Evolutionary conservation across 331 rosid genomes (phyloP), one percentile per base, ranked within the genome.

Genomic region (Pyracantha coccinea): DNA sequence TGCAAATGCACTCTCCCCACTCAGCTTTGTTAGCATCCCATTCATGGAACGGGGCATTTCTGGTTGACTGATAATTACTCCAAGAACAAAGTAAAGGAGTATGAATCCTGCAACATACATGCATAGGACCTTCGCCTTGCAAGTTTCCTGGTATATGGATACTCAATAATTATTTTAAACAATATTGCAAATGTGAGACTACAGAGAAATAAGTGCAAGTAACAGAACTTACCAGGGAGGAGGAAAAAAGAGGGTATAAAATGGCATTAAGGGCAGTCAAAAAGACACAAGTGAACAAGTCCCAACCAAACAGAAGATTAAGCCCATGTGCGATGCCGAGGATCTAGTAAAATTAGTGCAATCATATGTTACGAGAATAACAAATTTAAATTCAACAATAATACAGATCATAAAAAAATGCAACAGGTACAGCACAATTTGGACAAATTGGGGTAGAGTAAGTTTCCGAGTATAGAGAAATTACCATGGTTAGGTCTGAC

Each of bases 221-320:
- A 57, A 65, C 20, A 61, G 69, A 63, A 75, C 90, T 86, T 89
- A 94, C 99, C 88, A 90, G 85, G 60, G 90, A 83, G 84, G 79
- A 77, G 76, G 91, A 78, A 85, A 82, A 88, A 81, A 89, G 76
- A 66, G 93, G 84, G 75, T 88, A 86, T 77, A 87, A 84, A 84
- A 82, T 77, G 55, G 89, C 91, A 81, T 83, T 79, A 16, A 81
- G 77, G 31, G 97, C 96, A 68, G 97, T 89, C 83, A 92, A 80
- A 86, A 90, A 82, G 74, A 94, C 96, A 79, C 96, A 92, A 65
- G 96, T 86, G 96, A 92, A 92, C 77, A 94, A 83, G 85, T 94
- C 97, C 99, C 97, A 94, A 72, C 97, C 97, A 83, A 86, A 88
- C 72, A 92, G 84, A 84, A 90, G 90, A 89, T 90, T 94, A 78